Conservation (phyloP, 805 yeast species). For the Candida nitratophila region DNA sequence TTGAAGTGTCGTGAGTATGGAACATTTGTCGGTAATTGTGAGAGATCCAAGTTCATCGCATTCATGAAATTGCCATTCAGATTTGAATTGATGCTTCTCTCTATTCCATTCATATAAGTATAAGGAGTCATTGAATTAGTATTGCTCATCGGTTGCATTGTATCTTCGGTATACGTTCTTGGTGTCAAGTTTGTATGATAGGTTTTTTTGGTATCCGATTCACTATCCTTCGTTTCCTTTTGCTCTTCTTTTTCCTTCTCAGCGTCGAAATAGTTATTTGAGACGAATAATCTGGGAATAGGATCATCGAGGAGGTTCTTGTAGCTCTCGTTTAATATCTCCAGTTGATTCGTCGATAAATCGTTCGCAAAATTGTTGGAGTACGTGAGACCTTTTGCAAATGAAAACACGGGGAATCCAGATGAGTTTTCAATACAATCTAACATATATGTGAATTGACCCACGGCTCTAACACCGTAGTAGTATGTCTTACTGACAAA, state of each 20-base stretch:
- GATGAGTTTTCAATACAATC: conserved; percentile 10
- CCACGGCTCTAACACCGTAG: conserved; percentile 8
- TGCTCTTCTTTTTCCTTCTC: too few species aligned
- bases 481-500: conserved; percentile 15
- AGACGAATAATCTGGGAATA: not conserved
- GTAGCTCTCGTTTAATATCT: not conserved
- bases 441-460: conserved; percentile 5
- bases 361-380: not conserved
- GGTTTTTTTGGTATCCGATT: not conserved
- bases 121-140: too few species aligned
- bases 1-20: too few species aligned
- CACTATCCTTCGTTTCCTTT: too few species aligned
- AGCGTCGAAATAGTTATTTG: not conserved
- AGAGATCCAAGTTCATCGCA: too few species aligned
- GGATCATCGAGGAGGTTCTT: not conserved
- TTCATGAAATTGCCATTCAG: too few species aligned
- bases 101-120: too few species aligned
- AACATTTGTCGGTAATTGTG: too few species aligned
- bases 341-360: not conserved
- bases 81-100: too few species aligned
- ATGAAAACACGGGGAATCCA: conserved; percentile 10
- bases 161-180: not conserved
- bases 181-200: not conserved
- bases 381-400: not conserved
- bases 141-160: too few species aligned